A percentile compares a stretch with the other conserved stretches of the same genome.
These are phyloP conservation scores for Hura crepitans DNA, from an alignment of 441 rosid species.

Conservation along the genomic window DNA sequence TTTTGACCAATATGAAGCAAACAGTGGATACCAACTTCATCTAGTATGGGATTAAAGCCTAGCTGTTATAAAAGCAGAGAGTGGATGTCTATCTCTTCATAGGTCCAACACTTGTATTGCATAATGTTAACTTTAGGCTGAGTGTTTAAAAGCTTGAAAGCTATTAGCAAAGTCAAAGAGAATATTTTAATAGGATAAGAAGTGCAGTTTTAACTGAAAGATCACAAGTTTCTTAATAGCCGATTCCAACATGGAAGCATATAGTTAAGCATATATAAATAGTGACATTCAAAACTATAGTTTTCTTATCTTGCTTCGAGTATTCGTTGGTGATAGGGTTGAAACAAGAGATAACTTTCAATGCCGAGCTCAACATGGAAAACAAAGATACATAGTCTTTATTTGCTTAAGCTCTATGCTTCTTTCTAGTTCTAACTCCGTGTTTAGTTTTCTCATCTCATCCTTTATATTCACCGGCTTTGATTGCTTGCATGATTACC, in stretches of 20 bases:
- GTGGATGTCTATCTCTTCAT: not conserved
- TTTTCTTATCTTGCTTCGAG: not conserved
- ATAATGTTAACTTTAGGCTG: not conserved
- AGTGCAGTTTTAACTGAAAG: not conserved
- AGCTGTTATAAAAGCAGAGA: too few relatives aligned
- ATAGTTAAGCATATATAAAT: not conserved
- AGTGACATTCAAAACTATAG: not conserved
- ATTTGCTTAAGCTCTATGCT: constrained; percentile 1
- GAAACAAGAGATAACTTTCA: not conserved
- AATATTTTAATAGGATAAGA: not conserved
- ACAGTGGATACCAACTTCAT: too few relatives aligned
- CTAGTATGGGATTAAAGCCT: too few relatives aligned
- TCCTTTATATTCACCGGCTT: not conserved
- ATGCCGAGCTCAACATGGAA: not conserved
- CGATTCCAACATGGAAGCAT: not conserved
- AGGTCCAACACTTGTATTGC: not conserved
- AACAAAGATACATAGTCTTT: not conserved
- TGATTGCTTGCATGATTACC: not conserved
- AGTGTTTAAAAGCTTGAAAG: not conserved
- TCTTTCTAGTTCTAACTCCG: not conserved
- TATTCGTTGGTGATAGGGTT: not conserved
- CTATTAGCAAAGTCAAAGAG: not conserved
- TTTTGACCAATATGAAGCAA: not conserved
- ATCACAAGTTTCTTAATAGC: not conserved
- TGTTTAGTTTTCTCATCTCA: not conserved